Base-by-base conservation (phyloP, 257 asterid genomes). In the Primulina eburnea region DNA sequence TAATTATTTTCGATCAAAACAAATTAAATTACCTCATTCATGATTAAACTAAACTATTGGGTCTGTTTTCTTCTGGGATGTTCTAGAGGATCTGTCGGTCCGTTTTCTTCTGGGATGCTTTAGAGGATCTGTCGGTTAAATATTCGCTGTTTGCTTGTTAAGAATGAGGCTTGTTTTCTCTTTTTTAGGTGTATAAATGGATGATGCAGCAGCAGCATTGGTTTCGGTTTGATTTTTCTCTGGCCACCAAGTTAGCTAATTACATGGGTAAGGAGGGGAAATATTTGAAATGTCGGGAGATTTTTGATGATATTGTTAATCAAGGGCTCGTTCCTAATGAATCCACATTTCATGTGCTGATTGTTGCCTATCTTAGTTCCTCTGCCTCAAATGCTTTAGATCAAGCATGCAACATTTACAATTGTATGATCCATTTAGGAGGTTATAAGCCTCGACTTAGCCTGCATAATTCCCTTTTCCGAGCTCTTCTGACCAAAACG, bases 191-290 rank as follows among this genome's bases (percentile, higher is more conserved):
- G 70, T 91, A 91, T 86, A 85, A 91, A 80, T 94, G 99, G 99
- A 91, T 88, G 97, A 81, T 83, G 83, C 86, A 79, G 81, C 99
- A 79, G 81, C 99, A 91, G 67, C 89, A 83, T 52, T 94, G 99
- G 99, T 89, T 82, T 77, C 82, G 67, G 62, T 94, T 94, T 79
- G 96, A 90, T 81, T 94, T 90, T 38, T 81, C 83, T 59, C 96
- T 94, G 43, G 95, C 92, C 0, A 89, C 97, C 62, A 89, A 84
- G 79, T 82, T 94, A 72, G 96, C 97, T 8, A 97, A 91, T 81
- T 94, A 81, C 82, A 77, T 93, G 92, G 99, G 99, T n/a, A 90
- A 77, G 88, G 91, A 89, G 77, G 80, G 94, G 29, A 93, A 90
- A 68, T 82, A 76, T 88, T 77, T 82, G 80, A 93, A 89, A 73